These are phyloP conservation scores for Ogataea minuta DNA, from an alignment of 805 yeast genomes.

Conservation along the genomic window DNA sequence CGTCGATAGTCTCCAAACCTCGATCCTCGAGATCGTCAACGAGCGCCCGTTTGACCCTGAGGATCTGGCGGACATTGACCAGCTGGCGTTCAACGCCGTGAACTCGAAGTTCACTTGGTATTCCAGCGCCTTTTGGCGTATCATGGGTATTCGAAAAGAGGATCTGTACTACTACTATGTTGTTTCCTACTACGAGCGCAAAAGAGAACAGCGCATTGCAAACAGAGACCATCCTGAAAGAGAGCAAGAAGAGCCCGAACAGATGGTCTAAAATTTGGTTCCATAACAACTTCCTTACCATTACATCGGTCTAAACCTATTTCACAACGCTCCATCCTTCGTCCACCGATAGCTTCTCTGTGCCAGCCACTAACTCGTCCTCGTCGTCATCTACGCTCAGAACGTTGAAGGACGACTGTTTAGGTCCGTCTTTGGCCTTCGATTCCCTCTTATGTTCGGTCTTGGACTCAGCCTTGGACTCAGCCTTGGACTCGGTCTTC, in stretches of 20 bases:
- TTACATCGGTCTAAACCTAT: slow-evolving; percentile 5
- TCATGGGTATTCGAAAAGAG: slow-evolving; percentile 51
- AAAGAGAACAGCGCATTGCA: slow-evolving; percentile 24
- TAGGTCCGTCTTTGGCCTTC: slow-evolving; percentile 28
- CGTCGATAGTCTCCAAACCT: slow-evolving; percentile 19
- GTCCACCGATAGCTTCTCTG: slow-evolving; percentile 41
- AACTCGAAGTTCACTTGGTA: slow-evolving; percentile 24
- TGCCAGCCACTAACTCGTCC: slow-evolving; percentile 23
- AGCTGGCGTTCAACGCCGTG: slow-evolving; percentile 41
- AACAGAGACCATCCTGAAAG: not conserved
- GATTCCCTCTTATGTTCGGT: slow-evolving; percentile 35
- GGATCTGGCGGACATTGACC: slow-evolving; percentile 45
- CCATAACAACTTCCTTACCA: not conserved
- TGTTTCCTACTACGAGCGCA: slow-evolving; percentile 32
- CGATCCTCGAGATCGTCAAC: slow-evolving; percentile 25
- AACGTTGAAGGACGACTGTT: slow-evolving; percentile 49
- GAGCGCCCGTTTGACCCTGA: slow-evolving; percentile 40
- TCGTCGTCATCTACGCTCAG: slow-evolving; percentile 50
- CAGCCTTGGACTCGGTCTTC: slow-evolving; percentile 5
- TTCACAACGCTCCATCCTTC: slow-evolving; percentile 49
- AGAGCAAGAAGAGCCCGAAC: slow-evolving; percentile 4
- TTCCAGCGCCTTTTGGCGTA: slow-evolving; percentile 45
- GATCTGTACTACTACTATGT: slow-evolving; percentile 56
- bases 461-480: slow-evolving; percentile 15
- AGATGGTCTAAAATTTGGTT: slow-evolving; percentile 7